These are phyloP conservation scores for Rhodosporidiobolus sp. DNA, from an alignment of 768 basidiomycete genomes.

Conservation along the genomic window DNA sequence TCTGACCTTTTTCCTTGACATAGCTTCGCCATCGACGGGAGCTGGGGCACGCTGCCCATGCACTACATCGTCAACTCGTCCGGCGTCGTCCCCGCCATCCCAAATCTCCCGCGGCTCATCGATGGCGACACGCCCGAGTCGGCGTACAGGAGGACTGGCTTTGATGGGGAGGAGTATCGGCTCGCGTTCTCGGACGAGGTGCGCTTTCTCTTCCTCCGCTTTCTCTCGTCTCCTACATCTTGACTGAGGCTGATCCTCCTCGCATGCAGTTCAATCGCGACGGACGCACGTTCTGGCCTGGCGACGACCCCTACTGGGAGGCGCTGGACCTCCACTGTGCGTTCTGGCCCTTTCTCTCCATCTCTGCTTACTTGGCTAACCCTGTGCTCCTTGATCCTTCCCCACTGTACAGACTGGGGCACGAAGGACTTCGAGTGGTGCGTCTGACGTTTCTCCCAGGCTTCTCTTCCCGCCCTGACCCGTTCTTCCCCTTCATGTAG, in stretches of 20 bases:
- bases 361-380: no score
- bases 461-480: background rate
- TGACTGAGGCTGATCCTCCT: background rate
- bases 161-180: constrained; percentile 72
- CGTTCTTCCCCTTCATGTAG: constrained; percentile 6
- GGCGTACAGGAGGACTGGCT: constrained; percentile 62
- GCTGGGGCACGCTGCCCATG: background rate
- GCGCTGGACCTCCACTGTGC: constrained; percentile 52
- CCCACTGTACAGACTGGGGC: background rate
- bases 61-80: constrained; percentile 56
- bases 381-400: background rate
- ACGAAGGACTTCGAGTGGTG: background rate
- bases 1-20: constrained; percentile 48
- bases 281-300: constrained; percentile 67
- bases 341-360: background rate
- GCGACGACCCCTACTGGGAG: constrained; percentile 49
- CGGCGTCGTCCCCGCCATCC: constrained; percentile 59
- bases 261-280: constrained; percentile 70
- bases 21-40: constrained; percentile 70
- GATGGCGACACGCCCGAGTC: constrained; percentile 70
- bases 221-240: background rate
- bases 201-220: no score
- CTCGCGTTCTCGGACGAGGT: constrained; percentile 87
- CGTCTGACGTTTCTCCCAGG: no score
- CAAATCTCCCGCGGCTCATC: constrained; percentile 56